Base-by-base conservation (phyloP, 495 filamentous ascomycete genomes). In the Parathielavia appendiculata region DNA sequence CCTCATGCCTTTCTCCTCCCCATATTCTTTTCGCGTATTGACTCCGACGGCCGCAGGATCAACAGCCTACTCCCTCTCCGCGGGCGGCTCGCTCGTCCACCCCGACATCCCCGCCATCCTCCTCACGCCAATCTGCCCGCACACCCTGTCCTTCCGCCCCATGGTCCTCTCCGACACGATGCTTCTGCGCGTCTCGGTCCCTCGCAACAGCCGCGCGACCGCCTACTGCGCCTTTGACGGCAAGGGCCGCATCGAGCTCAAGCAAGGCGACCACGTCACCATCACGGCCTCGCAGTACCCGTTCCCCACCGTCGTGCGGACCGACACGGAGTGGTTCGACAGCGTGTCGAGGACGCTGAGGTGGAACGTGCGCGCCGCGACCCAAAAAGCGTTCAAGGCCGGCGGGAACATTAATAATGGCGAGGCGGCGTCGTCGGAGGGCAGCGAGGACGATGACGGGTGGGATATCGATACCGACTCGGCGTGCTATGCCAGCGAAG, bases 111-210 rank as follows among this genome's bases (percentile, higher is more conserved):
- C 93, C 9, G 93, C 91, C 64, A 97, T 98, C 69, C 88, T 97
- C 14, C 84, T 98, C 48, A 97, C 95, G 3, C 95, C 95, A 0
- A 98, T 98, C 69, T 98, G 93, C 71, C 92, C 93, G 16, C 93
- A 98, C 69, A 97, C 92, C 0, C 80, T 98, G 19, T 95, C 90
- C 38, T 97, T 98, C 83, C 84, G 93, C 11, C 93, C 93, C 34
- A 96, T 98, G 89, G 87, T 98, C n/a, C 84, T 98, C n/a, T 92
- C 89, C 36, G 93, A 98, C 71, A 92, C 86, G 38, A 86, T 96
- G 72, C 83, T 92, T 23, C 82, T 98, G 45, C 90, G 90, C 50
- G 86, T 97, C 56, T 87, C 87, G 22, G 86, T 98, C 22, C 93
- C 93, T 0, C 80, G 81, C 46, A 80, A 86, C 63, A 92, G 89